Percentiles rank a stretch among this genome's conserved stretches.
phyloP scores from a whole-genome alignment of 73 alveolate species.

The Paramecium bursaria region DNA sequence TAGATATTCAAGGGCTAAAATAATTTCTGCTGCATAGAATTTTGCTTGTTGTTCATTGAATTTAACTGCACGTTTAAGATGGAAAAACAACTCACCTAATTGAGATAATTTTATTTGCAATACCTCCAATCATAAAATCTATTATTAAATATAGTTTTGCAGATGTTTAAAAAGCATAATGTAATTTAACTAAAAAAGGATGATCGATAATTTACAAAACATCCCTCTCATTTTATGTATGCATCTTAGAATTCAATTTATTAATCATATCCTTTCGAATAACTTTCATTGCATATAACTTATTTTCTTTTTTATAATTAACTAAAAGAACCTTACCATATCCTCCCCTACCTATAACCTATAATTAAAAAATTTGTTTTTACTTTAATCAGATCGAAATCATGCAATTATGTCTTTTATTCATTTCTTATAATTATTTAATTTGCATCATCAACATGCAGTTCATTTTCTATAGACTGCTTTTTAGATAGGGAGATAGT shows the following conservation, averaged over 20 bases:
- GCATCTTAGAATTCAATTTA: constrained; percentile 61
- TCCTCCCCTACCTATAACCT: constrained; percentile 65
- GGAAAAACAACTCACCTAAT: constrained; percentile 94
- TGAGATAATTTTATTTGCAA: constrained; percentile 9
- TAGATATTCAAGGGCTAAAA: constrained; percentile 88
- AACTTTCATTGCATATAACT: constrained; percentile 90
- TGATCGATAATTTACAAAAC: constrained; percentile 82
- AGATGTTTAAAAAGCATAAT: constrained; percentile 93
- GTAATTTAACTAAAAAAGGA: constrained; percentile 94
- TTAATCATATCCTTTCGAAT: constrained; percentile 77
- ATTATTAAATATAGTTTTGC: constrained; percentile 91
- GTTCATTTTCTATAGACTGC: too few relatives aligned
- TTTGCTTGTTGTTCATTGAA: constrained; percentile 85
- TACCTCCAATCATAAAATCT: constrained; percentile 94
- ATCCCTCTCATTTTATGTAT: constrained; percentile 79
- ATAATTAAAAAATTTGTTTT: too few relatives aligned
- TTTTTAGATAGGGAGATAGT: too few relatives aligned
- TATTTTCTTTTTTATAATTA: constrained; percentile 24
- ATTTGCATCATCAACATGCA: too few relatives aligned
- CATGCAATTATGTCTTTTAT: too few relatives aligned
- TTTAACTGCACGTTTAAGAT: constrained; percentile 79
- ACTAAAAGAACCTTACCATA: constrained; percentile 64
- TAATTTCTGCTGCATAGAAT: constrained; percentile 93
- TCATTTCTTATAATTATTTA: too few relatives aligned
- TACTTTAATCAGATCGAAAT: too few relatives aligned